These are phyloP conservation scores for Nothopassalora personata DNA, from an alignment of 2,329 filamentous ascomycete species.

Conservation along the genomic window DNA sequence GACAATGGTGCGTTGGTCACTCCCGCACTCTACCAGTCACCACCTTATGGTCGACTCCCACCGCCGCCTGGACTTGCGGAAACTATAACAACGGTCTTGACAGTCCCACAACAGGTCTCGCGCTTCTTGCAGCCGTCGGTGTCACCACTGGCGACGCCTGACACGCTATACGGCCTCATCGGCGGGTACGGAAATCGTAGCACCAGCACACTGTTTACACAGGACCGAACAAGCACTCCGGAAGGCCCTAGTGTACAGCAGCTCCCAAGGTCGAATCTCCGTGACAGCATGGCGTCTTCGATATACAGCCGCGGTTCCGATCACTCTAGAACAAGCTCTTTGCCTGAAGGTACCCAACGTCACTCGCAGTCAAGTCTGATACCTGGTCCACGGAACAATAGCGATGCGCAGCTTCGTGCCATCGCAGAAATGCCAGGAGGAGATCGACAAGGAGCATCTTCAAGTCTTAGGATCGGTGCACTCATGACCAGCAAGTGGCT, in stretches of 20 bases:
- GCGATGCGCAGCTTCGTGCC: conserved; percentile 55
- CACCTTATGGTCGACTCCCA: conserved; percentile 16
- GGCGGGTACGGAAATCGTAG: conserved; percentile 46
- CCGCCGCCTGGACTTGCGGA: conserved; percentile 7
- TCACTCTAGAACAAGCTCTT: conserved; percentile 28
- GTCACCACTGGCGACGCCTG: conserved; percentile 38
- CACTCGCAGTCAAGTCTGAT: conserved; percentile 19
- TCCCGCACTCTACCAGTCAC: conserved; percentile 9
- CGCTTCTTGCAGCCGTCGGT: conserved; percentile 28
- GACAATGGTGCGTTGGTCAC: conserved; percentile 9
- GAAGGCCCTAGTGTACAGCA: conserved; percentile 6
- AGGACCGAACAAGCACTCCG: conserved; percentile 6
- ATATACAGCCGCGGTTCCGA: conserved; percentile 25
- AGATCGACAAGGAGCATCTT: conserved; percentile 13
- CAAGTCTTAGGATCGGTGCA: conserved; percentile 65
- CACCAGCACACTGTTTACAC: conserved; percentile 30
- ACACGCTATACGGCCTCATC: conserved; percentile 51
- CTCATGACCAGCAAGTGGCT: conserved; percentile 86
- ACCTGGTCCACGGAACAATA: conserved; percentile 29
- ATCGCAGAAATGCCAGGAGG: conserved; percentile 33
- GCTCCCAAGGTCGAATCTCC: conserved; percentile 3
- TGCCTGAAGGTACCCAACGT: conserved; percentile 21
- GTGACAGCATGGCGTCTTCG: conserved; percentile 22
- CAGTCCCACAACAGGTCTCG: conserved; percentile 28
- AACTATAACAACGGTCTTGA: conserved; percentile 16